Percentiles rank a stretch among this genome's conserved stretches.
Conservation (phyloP, 768 basidiomycete genomes). For the Termitomyces heimii region DNA sequence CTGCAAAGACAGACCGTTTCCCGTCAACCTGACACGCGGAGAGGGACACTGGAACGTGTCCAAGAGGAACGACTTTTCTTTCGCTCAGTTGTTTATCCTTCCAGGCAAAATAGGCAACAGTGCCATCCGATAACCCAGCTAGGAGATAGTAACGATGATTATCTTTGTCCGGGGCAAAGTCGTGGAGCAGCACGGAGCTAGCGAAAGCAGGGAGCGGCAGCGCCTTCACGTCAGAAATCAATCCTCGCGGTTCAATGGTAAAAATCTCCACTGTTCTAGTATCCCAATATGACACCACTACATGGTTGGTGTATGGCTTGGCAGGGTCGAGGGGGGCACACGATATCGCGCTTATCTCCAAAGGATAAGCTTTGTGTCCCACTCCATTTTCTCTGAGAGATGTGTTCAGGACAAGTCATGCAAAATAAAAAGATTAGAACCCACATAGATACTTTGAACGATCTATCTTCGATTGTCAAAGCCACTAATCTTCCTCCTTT, state of each 20-base stretch:
- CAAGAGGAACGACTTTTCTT: slow-evolving; percentile 58
- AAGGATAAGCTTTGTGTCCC: slow-evolving; percentile 7
- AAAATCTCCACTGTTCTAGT: slow-evolving; percentile 59
- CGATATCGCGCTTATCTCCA: slow-evolving; percentile 69
- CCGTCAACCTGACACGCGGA: slow-evolving; percentile 50
- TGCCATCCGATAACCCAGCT: slow-evolving; percentile 72
- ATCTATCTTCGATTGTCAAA: slow-evolving; percentile 40
- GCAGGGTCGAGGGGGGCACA: slow-evolving; percentile 48
- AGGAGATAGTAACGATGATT: slow-evolving; percentile 52
- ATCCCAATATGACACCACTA: slow-evolving; percentile 76
- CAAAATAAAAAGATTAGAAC: slow-evolving; percentile 4
- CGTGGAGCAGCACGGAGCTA: slow-evolving; percentile 46
- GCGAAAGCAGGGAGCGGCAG: slow-evolving; percentile 34
- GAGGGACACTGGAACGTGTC: slow-evolving; percentile 60
- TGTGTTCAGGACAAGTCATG: not conserved
- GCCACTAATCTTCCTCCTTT: slow-evolving; percentile 45
- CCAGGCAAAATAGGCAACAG: slow-evolving; percentile 52
- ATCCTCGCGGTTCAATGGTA: slow-evolving; percentile 18
- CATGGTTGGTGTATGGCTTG: slow-evolving; percentile 37
- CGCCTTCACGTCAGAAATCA: slow-evolving; percentile 29
- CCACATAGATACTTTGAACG: slow-evolving; percentile 27
- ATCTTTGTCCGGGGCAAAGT: slow-evolving; percentile 26
- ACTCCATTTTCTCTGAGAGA: slow-evolving; percentile 3
- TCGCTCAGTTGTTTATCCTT: slow-evolving; percentile 36
- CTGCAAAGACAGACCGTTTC: slow-evolving; percentile 58